phyloP scores from a whole-genome alignment of 23 red algal genomes.

The Cyanidioschyzon merolae region DNA sequence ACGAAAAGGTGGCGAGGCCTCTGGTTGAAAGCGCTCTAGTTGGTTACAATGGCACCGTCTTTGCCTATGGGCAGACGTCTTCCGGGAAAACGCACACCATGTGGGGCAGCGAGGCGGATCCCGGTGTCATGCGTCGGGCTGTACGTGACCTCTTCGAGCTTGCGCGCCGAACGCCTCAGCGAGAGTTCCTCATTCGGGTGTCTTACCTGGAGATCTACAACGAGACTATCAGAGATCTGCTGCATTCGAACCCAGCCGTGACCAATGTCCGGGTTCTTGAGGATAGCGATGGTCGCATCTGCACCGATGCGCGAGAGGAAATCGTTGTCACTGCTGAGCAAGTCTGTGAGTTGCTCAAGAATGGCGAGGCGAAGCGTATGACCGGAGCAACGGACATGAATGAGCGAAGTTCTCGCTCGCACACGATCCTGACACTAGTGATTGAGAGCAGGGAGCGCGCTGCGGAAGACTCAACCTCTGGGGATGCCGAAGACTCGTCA shows the following conservation, averaged over 20 bases:
- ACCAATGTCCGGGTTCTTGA: conserved; percentile 13
- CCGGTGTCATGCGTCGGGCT: conserved; percentile 53
- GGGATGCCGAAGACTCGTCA: neutral
- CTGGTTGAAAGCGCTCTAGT: conserved; percentile 53
- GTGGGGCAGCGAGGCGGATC: conserved; percentile 53
- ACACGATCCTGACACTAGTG: conserved; percentile 63
- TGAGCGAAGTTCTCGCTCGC: conserved; percentile 50
- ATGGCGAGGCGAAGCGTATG: conserved; percentile 39
- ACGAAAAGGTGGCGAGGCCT: conserved; percentile 13
- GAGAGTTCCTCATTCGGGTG: conserved; percentile 35
- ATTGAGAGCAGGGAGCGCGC: conserved; percentile 44
- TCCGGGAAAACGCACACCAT: conserved; percentile 95
- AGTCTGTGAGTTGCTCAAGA: conserved; percentile 50
- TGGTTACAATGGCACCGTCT: conserved; percentile 72
- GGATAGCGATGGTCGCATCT: conserved; percentile 26
- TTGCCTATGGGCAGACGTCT: conserved; percentile 94
- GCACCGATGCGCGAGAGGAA: conserved; percentile 48
- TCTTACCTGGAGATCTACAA: conserved; percentile 90
- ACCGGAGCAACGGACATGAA: conserved; percentile 82
- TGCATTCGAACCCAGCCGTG: conserved; percentile 19
- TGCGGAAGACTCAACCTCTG: conserved; percentile 18
- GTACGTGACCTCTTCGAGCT: conserved; percentile 60
- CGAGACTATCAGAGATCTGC: conserved; percentile 76
- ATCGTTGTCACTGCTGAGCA: conserved; percentile 38
- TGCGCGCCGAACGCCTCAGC: conserved; percentile 13